Evolutionary conservation across 495 filamentous ascomycete species (phyloP).

Genomic region (Aspergillus bridgeri): DNA sequence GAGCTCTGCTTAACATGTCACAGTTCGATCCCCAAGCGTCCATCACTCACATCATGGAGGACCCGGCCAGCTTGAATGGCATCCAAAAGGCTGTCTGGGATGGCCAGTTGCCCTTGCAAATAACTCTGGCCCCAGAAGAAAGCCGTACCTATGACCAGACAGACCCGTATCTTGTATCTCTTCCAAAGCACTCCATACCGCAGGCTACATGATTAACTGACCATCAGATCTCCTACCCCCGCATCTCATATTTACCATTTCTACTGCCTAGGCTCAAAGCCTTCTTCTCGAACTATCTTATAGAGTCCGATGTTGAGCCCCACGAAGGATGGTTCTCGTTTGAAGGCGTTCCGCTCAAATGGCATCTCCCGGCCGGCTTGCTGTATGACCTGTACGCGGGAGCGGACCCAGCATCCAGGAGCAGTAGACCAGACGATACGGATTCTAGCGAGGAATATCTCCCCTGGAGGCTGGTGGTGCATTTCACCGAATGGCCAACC

Average conservation of each 20-base stretch:
- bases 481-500: conserved; percentile 72
- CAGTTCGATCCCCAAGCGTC: not conserved
- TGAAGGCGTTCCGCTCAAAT: conserved; percentile 76
- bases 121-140: conserved; percentile 50
- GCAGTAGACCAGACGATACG: conserved; percentile 6
- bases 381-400: conserved; percentile 85
- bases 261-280: conserved; percentile 72
- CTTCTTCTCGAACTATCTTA: conserved; percentile 75
- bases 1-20: not conserved
- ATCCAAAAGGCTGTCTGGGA: conserved; percentile 51
- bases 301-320: conserved; percentile 54
- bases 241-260: conserved; percentile 62
- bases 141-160: conserved; percentile 52
- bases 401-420: conserved; percentile 51
- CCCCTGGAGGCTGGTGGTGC: conserved; percentile 77
- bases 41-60: not conserved
- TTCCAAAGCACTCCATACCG: not conserved
- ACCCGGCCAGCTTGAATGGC: conserved; percentile 20
- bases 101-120: conserved; percentile 50
- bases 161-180: conserved; percentile 51
- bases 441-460: conserved; percentile 38
- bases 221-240: conserved; percentile 47
- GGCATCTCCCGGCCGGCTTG: conserved; percentile 84
- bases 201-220: conserved; percentile 7
- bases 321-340: conserved; percentile 70